phyloP scores from a whole-genome alignment of 352 stramenopile genomes.

The Phytophthora agathidicida region DNA sequence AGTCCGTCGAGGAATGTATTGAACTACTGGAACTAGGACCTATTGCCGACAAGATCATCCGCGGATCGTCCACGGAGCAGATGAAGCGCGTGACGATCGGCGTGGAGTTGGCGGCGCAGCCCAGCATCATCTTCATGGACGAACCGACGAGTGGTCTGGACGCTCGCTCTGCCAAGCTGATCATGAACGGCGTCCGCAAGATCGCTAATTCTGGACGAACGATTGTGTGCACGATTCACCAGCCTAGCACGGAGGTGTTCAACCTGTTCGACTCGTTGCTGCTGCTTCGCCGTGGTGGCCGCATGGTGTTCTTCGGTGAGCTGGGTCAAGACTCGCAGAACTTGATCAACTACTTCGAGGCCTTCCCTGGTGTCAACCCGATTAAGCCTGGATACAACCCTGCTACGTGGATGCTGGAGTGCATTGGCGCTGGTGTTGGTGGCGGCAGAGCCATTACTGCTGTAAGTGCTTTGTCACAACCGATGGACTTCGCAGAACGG shows the following conservation, averaged over 20 bases:
- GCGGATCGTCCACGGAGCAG: conserved; percentile 58
- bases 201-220: conserved; percentile 79
- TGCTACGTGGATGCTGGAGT: conserved; percentile 91
- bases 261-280: conserved; percentile 89
- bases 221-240: conserved; percentile 93
- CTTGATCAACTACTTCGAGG: conserved; percentile 66
- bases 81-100: conserved; percentile 82
- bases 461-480: no score
- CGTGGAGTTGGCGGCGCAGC: conserved; percentile 89
- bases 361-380: conserved; percentile 33
- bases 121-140: conserved; percentile 89
- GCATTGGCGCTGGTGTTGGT: conserved; percentile 62
- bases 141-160: conserved; percentile 91
- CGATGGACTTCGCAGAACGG: conserved; percentile 45
- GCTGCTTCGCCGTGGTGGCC: conserved; percentile 68
- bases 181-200: conserved; percentile 89
- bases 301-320: conserved; percentile 63
- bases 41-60: conserved; percentile 66
- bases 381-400: conserved; percentile 89
- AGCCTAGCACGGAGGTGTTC: conserved; percentile 90
- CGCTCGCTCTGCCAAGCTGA: conserved; percentile 80
- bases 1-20: conserved; percentile 39
- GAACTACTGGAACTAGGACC: conserved; percentile 33
- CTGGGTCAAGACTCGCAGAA: conserved; percentile 47
- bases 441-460: conserved; percentile 1